Conservation (phyloP, 768 basidiomycete species). For the Suillus bovinus region DNA sequence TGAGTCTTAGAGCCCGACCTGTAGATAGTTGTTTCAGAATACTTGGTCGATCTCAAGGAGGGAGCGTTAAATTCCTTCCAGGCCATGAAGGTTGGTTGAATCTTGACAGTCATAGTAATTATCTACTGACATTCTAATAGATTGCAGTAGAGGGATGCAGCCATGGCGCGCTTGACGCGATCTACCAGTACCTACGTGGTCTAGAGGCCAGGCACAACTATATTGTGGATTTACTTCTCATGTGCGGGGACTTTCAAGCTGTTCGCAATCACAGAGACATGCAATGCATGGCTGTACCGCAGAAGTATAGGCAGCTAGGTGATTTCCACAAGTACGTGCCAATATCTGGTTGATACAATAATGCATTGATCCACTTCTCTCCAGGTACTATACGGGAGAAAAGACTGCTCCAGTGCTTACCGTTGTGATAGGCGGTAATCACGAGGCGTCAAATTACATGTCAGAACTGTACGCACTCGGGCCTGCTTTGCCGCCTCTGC, state of each 20-base stretch:
- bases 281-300: slow-evolving; percentile 87
- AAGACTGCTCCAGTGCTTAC: slow-evolving; percentile 85
- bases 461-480: slow-evolving; percentile 81
- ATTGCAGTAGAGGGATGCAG: slow-evolving; percentile 94
- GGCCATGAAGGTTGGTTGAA: slow-evolving; percentile 4
- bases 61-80: neutral
- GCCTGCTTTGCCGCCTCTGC: no score
- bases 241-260: slow-evolving; percentile 97
- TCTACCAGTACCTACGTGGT: slow-evolving; percentile 68
- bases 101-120: no score
- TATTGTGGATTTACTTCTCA: slow-evolving; percentile 81
- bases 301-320: slow-evolving; percentile 83
- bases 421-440: slow-evolving; percentile 95
- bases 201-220: slow-evolving; percentile 64
- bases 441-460: slow-evolving; percentile 95
- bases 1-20: neutral
- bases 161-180: slow-evolving; percentile 89
- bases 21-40: neutral
- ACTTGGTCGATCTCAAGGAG: neutral
- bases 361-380: slow-evolving; percentile 7
- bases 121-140: slow-evolving; percentile 34
- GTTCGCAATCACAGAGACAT: slow-evolving; percentile 84
- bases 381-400: slow-evolving; percentile 85
- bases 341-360: neutral
- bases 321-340: slow-evolving; percentile 72